Percentiles rank a stretch among this genome's conserved stretches.
Evolutionary conservation across 2,329 filamentous ascomycete genomes (phyloP).

Genomic region (Nemania serpens): DNA sequence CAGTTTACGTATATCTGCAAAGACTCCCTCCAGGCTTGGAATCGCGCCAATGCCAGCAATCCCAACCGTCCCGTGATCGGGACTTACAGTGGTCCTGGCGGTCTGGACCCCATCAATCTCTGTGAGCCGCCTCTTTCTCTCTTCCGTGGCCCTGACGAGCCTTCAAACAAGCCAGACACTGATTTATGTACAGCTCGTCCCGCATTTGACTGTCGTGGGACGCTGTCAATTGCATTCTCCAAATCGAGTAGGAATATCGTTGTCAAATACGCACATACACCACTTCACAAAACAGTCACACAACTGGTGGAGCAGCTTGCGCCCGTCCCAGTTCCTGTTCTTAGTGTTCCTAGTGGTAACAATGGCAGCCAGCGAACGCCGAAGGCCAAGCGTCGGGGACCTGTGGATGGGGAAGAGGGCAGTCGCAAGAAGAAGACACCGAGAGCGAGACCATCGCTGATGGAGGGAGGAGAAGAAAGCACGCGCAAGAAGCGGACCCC

Average conservation of each 20-base stretch:
- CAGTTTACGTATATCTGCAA: slow-evolving; percentile 59
- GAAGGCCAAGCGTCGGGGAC: slow-evolving; percentile 39
- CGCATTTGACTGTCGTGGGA: slow-evolving; percentile 63
- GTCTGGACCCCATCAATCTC: slow-evolving; percentile 50
- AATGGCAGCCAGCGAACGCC: slow-evolving; percentile 33
- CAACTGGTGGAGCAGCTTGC: slow-evolving; percentile 54
- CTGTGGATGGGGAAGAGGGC: slow-evolving; percentile 37
- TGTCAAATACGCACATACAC: slow-evolving; percentile 61
- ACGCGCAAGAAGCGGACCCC: slow-evolving; percentile 32
- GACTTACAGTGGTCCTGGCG: slow-evolving; percentile 54
- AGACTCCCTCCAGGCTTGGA: slow-evolving; percentile 58
- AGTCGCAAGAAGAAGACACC: slow-evolving; percentile 29
- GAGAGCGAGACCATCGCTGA: slow-evolving; percentile 36
- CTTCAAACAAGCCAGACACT: slow-evolving; percentile 11
- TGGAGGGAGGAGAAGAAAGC: slow-evolving; percentile 34
- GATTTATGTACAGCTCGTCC: slow-evolving; percentile 52
- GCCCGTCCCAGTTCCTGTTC: slow-evolving; percentile 38
- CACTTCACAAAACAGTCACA: slow-evolving; percentile 60
- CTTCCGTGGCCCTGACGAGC: background rate
- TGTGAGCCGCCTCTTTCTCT: slow-evolving; percentile 42
- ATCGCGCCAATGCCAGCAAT: slow-evolving; percentile 50
- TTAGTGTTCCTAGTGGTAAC: slow-evolving; percentile 19
- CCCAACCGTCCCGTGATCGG: slow-evolving; percentile 49
- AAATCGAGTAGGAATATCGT: slow-evolving; percentile 52
- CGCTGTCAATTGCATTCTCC: slow-evolving; percentile 55